Base-by-base conservation (phyloP, 2,329 filamentous ascomycete species). In the Apiospora aurea region DNA sequence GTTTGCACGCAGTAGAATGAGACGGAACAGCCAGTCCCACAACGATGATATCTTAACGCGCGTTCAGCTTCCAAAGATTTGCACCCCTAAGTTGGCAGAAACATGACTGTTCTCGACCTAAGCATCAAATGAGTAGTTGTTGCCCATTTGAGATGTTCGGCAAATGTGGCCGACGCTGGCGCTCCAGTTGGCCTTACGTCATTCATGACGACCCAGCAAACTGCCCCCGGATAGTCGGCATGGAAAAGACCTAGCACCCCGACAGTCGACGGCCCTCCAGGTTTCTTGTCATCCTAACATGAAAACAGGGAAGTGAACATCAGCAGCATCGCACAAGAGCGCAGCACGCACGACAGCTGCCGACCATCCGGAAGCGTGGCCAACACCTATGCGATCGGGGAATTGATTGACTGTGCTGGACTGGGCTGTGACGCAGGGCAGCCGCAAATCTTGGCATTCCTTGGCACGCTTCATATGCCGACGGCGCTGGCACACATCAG, bases 381-480 rank as follows among this genome's bases (percentile, higher is more conserved):
- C 34, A 10, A 41, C 7, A 16, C 34, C 57, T 64, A 64, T 64
- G n/a, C 18, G 34, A 41, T 41, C 8, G 29, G 8, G 34, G 57
- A n/a, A 41, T 24, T 64, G 57, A 64, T 61, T 61, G 53, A 21
- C 53, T 16, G 21, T 1, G 4, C 69, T n/a, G n/a, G 4, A 29
- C n/a, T 70, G 51, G 38, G 44, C 26, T 67, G 71, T 72, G 71
- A 72, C 71, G 71, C 69, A 70, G 29, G 34, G 46, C 61, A 72
- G 68, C 71, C 71, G 53, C 68, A 77, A 77, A 75, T 76, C 70
- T 74, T 64, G 57, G 57, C 57, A 64, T 64, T 64, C 13, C 57
- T 64, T 64, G 57, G 57, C 57, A 5, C 41, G 57, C 57, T 34
- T 34, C 34, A 14, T 64, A 24, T 64, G 57, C 10, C 34, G 57